Base-by-base conservation (phyloP, 768 basidiomycete species). In the Cystofilobasidium macerans region DNA sequence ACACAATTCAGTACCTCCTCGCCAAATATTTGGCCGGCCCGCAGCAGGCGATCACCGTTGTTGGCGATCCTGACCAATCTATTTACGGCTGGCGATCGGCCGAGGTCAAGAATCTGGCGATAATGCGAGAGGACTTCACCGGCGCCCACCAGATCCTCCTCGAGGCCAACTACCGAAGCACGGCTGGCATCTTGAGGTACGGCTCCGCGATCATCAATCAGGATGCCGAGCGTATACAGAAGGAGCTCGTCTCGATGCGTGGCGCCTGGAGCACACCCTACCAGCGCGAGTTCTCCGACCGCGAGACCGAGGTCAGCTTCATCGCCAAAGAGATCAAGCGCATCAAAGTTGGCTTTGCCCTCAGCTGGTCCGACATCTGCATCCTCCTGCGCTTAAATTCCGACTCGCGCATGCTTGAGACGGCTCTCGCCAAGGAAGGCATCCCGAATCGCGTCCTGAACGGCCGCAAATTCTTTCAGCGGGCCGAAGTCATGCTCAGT, bases 21-120 rank as follows among this genome's bases (percentile, higher is more conserved):
- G 38, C 58, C 28, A 60, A 36, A 67, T 77, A 80, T 4, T 82
- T 93, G 60, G 86, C 84, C 0, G 71, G 78, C 16, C 71, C 75
- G 5, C 76, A 77, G 38, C 76, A 79, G 33, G 83, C 84, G 68
- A 79, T 90, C 32, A 89, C 86, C 5, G 82, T 92, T 45, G 89
- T 93, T 3, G 90, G 90, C 0, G 90, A 93, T 76, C 90, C 90
- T 0, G 90, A 93, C 74, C 90, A 93, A 73, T 89, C 88, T 0
- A 91, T 90, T 47, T 90, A 90, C 70, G 88, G 88, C 12, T 93
- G 90, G 89, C 82, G 89, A 16, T 85, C 86, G 8, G 88, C 79
- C 28, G 86, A 90, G 71, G 79, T 87, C 3, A 82, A 80, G 65
- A 91, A 91, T 74, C 76, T 91, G 28, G 78, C 78, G 9, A 84